These are phyloP conservation scores for Stevia rebaudiana DNA, from an alignment of 140 eudicot species.

Conservation along the genomic window DNA sequence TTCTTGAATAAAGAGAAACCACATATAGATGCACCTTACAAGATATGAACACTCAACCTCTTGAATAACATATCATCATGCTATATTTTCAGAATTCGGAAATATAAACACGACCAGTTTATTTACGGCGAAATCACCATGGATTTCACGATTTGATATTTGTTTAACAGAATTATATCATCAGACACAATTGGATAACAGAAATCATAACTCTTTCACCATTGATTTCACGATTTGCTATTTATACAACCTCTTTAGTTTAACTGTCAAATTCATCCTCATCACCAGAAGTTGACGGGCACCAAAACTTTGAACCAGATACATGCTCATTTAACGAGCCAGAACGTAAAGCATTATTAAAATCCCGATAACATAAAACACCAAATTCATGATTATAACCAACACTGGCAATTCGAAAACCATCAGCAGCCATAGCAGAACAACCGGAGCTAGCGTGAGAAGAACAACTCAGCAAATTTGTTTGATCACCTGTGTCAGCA, in stretches of 20 bases:
- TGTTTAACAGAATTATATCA: no score
- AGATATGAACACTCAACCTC: no score
- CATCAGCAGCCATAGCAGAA: conserved; percentile 57
- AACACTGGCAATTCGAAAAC: conserved; percentile 52
- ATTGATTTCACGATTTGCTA: background rate
- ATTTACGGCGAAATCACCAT: no score
- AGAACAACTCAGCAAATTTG: conserved; percentile 36
- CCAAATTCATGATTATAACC: conserved; percentile 23
- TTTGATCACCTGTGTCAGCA: conserved; percentile 38
- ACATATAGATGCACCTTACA: no score
- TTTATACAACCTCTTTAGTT: background rate
- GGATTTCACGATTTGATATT: no score
- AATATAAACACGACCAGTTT: no score
- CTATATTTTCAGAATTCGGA: no score
- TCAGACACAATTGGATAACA: no score
- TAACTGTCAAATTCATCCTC: conserved; percentile 29
- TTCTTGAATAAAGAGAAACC: no score
- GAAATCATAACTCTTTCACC: background rate
- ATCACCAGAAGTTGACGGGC: conserved; percentile 29
- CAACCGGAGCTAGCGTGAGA: conserved; percentile 33
- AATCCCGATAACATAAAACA: conserved; percentile 48
- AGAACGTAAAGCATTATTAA: conserved; percentile 33
- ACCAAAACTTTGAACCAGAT: conserved; percentile 59
- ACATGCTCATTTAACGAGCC: conserved; percentile 10
- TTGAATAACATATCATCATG: no score